Evolutionary conservation across 257 asterid genomes (phyloP).

Genomic region (Solanum microdontum): DNA sequence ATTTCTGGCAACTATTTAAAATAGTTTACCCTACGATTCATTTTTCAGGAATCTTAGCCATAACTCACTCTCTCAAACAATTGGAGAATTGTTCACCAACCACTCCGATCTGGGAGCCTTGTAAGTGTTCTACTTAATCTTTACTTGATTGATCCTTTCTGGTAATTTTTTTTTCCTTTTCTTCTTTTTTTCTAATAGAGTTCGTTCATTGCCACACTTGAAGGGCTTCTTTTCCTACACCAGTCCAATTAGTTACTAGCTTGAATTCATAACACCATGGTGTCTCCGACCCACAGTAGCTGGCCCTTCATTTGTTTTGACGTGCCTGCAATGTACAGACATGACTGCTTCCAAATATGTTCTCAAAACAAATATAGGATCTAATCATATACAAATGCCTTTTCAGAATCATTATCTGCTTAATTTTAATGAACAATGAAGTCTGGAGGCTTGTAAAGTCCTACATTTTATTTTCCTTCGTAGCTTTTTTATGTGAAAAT

Average conservation of each 20-base stretch:
- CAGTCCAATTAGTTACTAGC: neutral
- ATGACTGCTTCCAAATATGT: neutral
- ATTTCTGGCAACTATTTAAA: neutral
- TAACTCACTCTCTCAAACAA: conserved; percentile 50
- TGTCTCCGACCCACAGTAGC: neutral
- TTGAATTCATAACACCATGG: neutral
- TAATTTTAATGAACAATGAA: neutral
- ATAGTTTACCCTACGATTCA: conserved; percentile 10
- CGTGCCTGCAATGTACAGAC: neutral
- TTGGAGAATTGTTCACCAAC: conserved; percentile 76
- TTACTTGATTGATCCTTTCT: neutral
- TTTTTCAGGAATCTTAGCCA: conserved; percentile 68
- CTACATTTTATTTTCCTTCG: neutral
- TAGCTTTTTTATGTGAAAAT: neutral
- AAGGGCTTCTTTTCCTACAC: neutral
- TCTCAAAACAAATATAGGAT: neutral
- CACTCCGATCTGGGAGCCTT: conserved; percentile 52
- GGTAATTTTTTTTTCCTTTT: neutral
- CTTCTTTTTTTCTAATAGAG: neutral
- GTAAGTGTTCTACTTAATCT: conserved; percentile 25
- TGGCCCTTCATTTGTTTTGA: neutral
- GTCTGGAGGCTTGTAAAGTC: neutral
- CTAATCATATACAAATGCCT: neutral
- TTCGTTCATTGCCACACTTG: neutral
- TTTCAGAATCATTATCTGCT: neutral